phyloP scores from a whole-genome alignment of 2,329 filamentous ascomycete species.

The Hypoxylon sp. region DNA sequence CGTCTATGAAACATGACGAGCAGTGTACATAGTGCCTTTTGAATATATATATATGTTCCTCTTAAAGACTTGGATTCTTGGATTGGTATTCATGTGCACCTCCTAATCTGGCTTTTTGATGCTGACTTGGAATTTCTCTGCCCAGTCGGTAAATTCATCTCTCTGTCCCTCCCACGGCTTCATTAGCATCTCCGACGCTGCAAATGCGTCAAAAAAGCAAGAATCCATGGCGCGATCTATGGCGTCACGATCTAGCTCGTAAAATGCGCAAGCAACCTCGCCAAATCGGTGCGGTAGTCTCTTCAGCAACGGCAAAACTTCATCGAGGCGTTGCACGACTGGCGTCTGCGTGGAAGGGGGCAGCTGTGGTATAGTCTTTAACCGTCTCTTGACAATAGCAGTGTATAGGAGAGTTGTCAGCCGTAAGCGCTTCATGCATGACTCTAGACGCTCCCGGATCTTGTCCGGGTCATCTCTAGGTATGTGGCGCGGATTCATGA shows the following conservation, averaged over 20 bases:
- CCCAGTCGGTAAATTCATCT: slow-evolving; percentile 87
- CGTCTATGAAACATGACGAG: background rate
- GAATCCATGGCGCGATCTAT: slow-evolving; percentile 72
- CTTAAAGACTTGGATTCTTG: slow-evolving; percentile 4
- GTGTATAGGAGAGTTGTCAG: slow-evolving; percentile 78
- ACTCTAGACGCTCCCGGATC: slow-evolving; percentile 76
- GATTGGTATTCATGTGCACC: slow-evolving; percentile 14
- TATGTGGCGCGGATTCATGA: slow-evolving; percentile 76
- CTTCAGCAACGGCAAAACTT: slow-evolving; percentile 69
- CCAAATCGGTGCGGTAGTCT: slow-evolving; percentile 77
- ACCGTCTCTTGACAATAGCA: slow-evolving; percentile 77
- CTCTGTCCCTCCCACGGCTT: slow-evolving; percentile 73
- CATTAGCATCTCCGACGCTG: slow-evolving; percentile 68
- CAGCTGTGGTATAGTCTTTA: slow-evolving; percentile 70
- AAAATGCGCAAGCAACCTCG: slow-evolving; percentile 79
- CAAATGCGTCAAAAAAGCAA: slow-evolving; percentile 73
- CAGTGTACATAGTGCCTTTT: slow-evolving; percentile 10
- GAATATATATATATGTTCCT: slow-evolving; percentile 29
- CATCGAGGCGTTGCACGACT: slow-evolving; percentile 65
- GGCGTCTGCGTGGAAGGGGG: slow-evolving; percentile 54
- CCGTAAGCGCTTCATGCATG: slow-evolving; percentile 74
- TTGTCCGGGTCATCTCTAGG: slow-evolving; percentile 74
- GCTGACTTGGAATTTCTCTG: slow-evolving; percentile 68
- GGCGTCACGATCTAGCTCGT: slow-evolving; percentile 72
- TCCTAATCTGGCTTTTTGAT: slow-evolving; percentile 62